Percentiles rank a stretch among this genome's conserved stretches.
phyloP scores from a whole-genome alignment of 2,329 filamentous ascomycete species.

The Pyrenophora teres region DNA sequence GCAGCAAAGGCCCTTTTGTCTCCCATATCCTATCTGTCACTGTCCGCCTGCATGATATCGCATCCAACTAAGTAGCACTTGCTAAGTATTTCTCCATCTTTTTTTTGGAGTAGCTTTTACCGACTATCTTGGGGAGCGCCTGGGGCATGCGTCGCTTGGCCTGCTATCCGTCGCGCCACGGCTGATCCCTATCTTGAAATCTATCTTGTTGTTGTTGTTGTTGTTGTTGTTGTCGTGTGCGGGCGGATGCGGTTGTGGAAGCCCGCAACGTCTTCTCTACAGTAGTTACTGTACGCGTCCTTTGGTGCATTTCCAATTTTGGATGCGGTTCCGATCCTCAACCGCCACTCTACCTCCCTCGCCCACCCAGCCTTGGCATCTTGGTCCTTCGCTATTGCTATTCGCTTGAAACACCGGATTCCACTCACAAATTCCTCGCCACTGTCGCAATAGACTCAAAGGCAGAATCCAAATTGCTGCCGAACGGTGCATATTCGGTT shows the following conservation, averaged over 20 bases:
- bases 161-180: constrained; percentile 1
- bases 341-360: not conserved
- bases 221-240: not conserved
- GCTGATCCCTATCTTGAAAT: constrained; percentile 17
- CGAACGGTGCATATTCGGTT: constrained; percentile 8
- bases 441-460: not conserved
- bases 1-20: not conserved
- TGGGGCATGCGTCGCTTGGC: constrained; percentile 1
- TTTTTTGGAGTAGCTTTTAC: not conserved
- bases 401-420: constrained; percentile 2
- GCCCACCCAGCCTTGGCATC: not conserved
- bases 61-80: not conserved
- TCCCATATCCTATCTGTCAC: constrained; percentile 4
- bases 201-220: not conserved
- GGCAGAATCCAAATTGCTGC: not conserved
- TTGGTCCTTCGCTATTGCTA: not conserved
- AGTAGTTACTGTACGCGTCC: not conserved
- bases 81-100: not conserved
- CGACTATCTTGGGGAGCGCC: not conserved
- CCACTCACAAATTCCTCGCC: not conserved
- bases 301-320: constrained; percentile 7
- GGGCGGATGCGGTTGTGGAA: not conserved
- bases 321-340: constrained; percentile 1
- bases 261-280: constrained; percentile 3
- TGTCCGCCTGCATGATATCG: not conserved